Evolutionary conservation across 352 stramenopile species (phyloP).

Genomic region (Phytophthora capsici): DNA sequence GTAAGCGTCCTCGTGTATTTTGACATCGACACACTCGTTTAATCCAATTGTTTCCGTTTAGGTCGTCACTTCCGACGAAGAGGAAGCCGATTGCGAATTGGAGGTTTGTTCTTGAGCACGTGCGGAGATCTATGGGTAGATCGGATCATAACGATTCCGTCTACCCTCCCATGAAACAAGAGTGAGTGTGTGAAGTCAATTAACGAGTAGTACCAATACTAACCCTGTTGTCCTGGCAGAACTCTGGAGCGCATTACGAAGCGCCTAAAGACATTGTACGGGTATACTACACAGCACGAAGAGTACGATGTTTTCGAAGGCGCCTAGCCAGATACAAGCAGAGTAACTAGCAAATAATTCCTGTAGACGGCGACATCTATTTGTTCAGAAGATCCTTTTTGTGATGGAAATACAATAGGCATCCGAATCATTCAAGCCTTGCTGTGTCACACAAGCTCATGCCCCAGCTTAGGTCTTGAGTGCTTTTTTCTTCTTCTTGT

Average conservation of each 20-base stretch:
- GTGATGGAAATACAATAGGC: slow-evolving; percentile 14
- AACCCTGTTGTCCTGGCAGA: slow-evolving; percentile 28
- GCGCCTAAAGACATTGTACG: slow-evolving; percentile 61
- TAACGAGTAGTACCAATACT: slow-evolving; percentile 2
- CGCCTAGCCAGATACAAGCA: neutral
- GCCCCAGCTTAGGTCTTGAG: slow-evolving; percentile 77
- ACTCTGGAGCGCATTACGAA: slow-evolving; percentile 69
- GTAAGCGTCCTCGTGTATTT: slow-evolving; percentile 19
- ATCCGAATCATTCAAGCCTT: slow-evolving; percentile 3
- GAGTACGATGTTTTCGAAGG: slow-evolving; percentile 52
- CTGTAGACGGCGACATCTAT: slow-evolving; percentile 24
- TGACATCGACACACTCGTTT: neutral
- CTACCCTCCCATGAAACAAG: slow-evolving; percentile 43
- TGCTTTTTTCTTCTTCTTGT: slow-evolving; percentile 96
- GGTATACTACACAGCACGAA: slow-evolving; percentile 53
- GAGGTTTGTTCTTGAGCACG: slow-evolving; percentile 69
- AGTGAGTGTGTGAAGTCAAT: slow-evolving; percentile 28
- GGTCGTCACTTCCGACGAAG: slow-evolving; percentile 60
- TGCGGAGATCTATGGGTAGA: slow-evolving; percentile 33
- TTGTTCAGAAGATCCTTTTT: slow-evolving; percentile 11
- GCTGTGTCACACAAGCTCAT: neutral
- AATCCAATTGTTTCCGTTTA: slow-evolving; percentile 22
- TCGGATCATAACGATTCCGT: slow-evolving; percentile 12
- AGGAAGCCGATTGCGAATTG: slow-evolving; percentile 75
- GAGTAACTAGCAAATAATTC: slow-evolving; percentile 5